phyloP scores from a whole-genome alignment of 2,329 filamentous ascomycete species.

The Hypoxylon sp. region DNA sequence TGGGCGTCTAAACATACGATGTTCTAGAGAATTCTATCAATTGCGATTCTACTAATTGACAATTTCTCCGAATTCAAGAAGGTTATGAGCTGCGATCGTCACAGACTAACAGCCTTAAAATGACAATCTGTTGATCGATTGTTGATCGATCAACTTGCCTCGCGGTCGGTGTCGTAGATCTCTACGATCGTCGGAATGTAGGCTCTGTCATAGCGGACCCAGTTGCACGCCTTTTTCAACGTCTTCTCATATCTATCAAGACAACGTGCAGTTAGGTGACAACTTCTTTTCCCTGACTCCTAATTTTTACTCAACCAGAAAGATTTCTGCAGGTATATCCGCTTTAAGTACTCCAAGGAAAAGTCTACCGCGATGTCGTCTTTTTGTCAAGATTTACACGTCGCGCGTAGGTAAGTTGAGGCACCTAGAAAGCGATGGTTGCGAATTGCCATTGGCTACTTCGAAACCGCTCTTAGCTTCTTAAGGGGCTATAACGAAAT shows the following conservation, averaged over 20 bases:
- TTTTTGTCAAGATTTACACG: no score
- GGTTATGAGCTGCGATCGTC: slow-evolving; percentile 7
- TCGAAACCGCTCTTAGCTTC: no score
- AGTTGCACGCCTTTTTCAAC: slow-evolving; percentile 17
- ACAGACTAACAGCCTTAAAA: slow-evolving; percentile 5
- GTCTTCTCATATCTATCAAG: background rate
- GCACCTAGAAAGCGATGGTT: no score
- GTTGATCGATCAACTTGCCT: slow-evolving; percentile 19
- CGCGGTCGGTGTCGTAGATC: slow-evolving; percentile 24
- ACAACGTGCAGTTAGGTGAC: background rate
- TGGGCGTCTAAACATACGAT: background rate
- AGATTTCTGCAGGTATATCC: background rate
- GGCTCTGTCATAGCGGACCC: slow-evolving; percentile 12
- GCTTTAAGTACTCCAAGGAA: no score
- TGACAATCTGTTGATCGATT: slow-evolving; percentile 13
- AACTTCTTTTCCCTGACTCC: background rate
- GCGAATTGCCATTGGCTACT: no score
- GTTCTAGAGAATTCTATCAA: no score
- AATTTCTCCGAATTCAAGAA: background rate
- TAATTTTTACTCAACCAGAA: background rate
- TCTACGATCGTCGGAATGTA: slow-evolving; percentile 15
- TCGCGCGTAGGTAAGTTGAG: no score
- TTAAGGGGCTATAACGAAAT: no score
- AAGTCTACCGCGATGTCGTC: no score
- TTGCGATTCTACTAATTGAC: background rate